Evolutionary conservation across 441 rosid genomes (phyloP), one percentile per base, ranked within the genome.

Genomic region (Pelargonium fulgidum): DNA sequence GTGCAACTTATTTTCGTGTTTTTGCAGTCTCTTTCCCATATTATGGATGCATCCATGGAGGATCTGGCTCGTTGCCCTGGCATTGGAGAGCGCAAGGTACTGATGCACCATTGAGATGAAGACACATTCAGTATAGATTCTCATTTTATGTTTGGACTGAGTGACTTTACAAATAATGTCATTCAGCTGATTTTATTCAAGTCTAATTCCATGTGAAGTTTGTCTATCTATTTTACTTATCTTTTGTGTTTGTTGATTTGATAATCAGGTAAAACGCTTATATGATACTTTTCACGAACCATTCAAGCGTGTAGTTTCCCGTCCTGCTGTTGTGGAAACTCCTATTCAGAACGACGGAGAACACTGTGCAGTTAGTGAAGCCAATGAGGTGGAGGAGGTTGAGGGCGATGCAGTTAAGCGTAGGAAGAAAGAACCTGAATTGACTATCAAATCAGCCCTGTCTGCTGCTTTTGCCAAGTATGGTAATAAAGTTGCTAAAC

Each of bases 21-120:
- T 67, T 66, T 80, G 70, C 85, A 90, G 98, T 92, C 98, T 68
- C 92, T 92, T 76, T 82, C 96, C n/a, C 83, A 86, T 85, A 77
- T 92, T 63, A 87, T 94, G 75, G 99, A 94, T 78, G 98, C 98
- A 71, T 92, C 96, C 2, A 87, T 87, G 99, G 98, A 92, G 79
- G 98, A 90, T 80, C 78, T 90, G 73, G 91, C 99, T 72, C 84
- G 91, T 42, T 92, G 98, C 81, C 99, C 99, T 4, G 99, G 97
- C 73, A 90, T 92, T 48, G 98, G 99, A 45, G 98, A 92, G 75
- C 86, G 96, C 68, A 94, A 94, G 98, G 99, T 92, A 78, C 48
- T 69, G 2, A 29, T 17, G 10, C 45, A 4, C 11, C 20, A 6
- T 22, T 67, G 22, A 36, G 70, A 29, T 19, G 3, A 39, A 7